A percentile compares a stretch with the other conserved stretches of the same genome.
Evolutionary conservation across 768 basidiomycete genomes (phyloP).

Genomic region (Tricholoma matsutake): DNA sequence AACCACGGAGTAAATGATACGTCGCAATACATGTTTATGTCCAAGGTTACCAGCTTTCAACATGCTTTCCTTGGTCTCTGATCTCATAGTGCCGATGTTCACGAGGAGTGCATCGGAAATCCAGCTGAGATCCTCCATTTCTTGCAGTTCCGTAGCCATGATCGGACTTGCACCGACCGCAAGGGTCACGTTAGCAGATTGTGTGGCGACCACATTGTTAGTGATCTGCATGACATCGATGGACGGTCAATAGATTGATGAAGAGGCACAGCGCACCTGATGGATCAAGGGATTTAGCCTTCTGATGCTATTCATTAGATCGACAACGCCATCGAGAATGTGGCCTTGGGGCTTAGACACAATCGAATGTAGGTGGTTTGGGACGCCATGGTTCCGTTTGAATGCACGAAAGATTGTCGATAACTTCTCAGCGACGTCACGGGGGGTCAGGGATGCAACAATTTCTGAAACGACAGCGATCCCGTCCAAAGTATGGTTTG

Average conservation of each 20-base stretch:
- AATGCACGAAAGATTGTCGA: conserved; percentile 42
- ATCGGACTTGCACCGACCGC: conserved; percentile 89
- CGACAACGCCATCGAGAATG: conserved; percentile 42
- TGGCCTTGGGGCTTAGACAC: not conserved
- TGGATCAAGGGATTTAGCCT: conserved; percentile 70
- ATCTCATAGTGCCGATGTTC: conserved; percentile 79
- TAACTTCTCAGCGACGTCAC: conserved; percentile 45
- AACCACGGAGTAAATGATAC: not conserved
- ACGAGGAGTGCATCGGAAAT: conserved; percentile 70
- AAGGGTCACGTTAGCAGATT: conserved; percentile 87
- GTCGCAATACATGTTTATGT: not conserved
- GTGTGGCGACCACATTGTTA: conserved; percentile 83
- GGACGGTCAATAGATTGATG: not conserved
- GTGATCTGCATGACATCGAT: conserved; percentile 60
- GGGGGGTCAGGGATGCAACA: conserved; percentile 59
- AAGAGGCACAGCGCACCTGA: conserved; percentile 44
- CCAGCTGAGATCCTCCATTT: conserved; percentile 75
- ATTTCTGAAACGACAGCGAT: conserved; percentile 91
- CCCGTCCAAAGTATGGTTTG: conserved; percentile 65
- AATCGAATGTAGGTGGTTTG: not conserved
- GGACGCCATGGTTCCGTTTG: conserved; percentile 10
- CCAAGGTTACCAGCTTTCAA: conserved; percentile 55
- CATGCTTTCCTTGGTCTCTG: conserved; percentile 67
- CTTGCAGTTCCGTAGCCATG: conserved; percentile 83
- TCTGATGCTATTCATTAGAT: conserved; percentile 51